Conservation (phyloP, 73 alveolate genomes). For the Paramecium caudatum region DNA sequence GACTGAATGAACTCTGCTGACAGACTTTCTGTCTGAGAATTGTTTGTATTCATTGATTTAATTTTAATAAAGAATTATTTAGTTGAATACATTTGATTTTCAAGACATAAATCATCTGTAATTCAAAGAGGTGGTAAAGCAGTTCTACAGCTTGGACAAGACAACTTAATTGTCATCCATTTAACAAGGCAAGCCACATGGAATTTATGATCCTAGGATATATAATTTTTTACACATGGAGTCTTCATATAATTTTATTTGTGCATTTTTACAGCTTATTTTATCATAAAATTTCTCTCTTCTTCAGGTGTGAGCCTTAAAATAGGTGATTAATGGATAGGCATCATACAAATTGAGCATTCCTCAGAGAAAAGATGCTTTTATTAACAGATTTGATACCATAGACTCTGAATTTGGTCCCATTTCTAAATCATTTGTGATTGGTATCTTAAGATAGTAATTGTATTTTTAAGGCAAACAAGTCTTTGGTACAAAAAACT, state of each 20-base stretch:
- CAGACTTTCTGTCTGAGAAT: neutral
- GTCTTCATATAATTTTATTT: constrained; percentile 67
- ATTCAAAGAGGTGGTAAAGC: constrained; percentile 70
- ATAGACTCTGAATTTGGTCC: constrained; percentile 40
- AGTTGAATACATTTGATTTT: too few species aligned
- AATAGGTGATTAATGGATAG: neutral
- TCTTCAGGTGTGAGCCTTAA: constrained; percentile 4
- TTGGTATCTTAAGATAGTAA: neutral
- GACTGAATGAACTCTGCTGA: neutral
- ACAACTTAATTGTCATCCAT: constrained; percentile 82
- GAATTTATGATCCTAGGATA: constrained; percentile 79
- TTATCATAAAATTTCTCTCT: constrained; percentile 24
- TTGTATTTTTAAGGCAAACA: constrained; percentile 41
- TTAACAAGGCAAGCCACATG: constrained; percentile 82
- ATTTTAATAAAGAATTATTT: constrained; percentile 20
- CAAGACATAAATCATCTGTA: too few species aligned
- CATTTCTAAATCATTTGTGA: neutral
- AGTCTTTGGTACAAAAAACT: constrained; percentile 56
- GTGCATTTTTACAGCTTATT: neutral
- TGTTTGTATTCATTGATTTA: neutral
- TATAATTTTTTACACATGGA: constrained; percentile 54
- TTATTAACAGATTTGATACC: neutral
- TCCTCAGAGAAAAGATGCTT: constrained; percentile 50
- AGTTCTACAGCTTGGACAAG: constrained; percentile 87
- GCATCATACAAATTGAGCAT: constrained; percentile 61